Conservation (phyloP, 2,329 filamentous ascomycete genomes). For the Diaporthe sp. region DNA sequence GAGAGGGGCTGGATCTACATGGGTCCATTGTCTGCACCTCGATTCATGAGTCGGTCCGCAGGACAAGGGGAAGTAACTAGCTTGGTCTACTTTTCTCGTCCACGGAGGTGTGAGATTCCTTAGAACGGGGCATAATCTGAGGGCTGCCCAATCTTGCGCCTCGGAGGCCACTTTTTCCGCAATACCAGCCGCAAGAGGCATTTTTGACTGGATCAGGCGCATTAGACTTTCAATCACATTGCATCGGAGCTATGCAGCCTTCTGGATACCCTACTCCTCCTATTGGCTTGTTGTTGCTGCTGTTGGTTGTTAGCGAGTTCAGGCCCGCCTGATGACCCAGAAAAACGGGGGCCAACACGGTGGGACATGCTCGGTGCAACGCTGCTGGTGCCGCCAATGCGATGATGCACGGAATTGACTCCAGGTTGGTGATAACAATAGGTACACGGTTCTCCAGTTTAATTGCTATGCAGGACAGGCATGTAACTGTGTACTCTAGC, state of each 20-base stretch:
- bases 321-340: not conserved
- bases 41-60: not conserved
- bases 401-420: not conserved
- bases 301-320: conserved; percentile 23
- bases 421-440: not conserved
- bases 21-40: not conserved
- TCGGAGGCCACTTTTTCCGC: not conserved
- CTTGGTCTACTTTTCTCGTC: not conserved
- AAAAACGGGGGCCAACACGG: not conserved
- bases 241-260: not conserved
- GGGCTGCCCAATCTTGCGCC: not conserved
- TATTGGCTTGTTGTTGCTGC: not conserved
- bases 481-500: not conserved
- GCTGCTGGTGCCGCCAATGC: not conserved
- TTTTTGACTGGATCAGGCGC: not conserved
- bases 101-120: not conserved
- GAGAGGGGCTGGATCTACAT: not conserved
- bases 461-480: too few species aligned
- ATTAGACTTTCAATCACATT: not conserved
- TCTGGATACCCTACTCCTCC: not conserved
- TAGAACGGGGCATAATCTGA: not conserved
- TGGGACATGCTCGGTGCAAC: not conserved
- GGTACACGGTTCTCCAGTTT: not conserved
- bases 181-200: not conserved
- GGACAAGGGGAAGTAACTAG: not conserved